Evolutionary conservation across 768 basidiomycete species (phyloP).

Genomic region (Termitomyces sp.): DNA sequence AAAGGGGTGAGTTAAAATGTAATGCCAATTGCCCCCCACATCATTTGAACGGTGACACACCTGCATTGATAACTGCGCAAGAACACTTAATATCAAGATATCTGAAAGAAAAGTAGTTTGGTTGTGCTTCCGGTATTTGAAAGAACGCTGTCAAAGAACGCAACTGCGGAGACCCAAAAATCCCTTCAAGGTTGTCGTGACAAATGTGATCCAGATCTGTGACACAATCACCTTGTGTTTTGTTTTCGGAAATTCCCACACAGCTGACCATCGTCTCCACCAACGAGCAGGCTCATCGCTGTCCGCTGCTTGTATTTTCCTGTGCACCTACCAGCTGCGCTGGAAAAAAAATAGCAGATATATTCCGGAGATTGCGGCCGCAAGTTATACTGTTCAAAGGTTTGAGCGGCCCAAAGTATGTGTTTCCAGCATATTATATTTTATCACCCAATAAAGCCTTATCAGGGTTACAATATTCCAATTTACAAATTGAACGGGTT

Average conservation of each 20-base stretch:
- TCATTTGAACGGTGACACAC: background rate
- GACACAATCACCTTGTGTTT: background rate
- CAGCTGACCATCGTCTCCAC: slow-evolving; percentile 20
- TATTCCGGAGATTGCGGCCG: background rate
- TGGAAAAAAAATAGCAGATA: background rate
- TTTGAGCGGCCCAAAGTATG: slow-evolving; percentile 2
- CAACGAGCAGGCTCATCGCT: slow-evolving; percentile 19
- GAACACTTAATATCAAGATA: background rate
- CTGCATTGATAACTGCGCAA: background rate
- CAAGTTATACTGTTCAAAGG: background rate
- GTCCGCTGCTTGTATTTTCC: slow-evolving; percentile 5
- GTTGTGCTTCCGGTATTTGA: background rate
- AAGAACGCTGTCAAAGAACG: no score
- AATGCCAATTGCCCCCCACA: no score
- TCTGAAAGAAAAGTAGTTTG: no score
- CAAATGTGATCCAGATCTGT: background rate
- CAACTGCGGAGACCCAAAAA: no score
- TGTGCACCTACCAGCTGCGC: background rate
- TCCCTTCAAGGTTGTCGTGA: background rate
- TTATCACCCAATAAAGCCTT: slow-evolving; percentile 13
- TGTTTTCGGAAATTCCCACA: slow-evolving; percentile 21
- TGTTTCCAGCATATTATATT: slow-evolving; percentile 13
- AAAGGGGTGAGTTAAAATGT: no score
- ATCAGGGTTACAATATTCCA: slow-evolving; percentile 10
- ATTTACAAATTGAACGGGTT: slow-evolving; percentile 5